Evolutionary conservation across 1,139 yeast genomes (phyloP).

Genomic region (Barnettozyma hawaiiensis): DNA sequence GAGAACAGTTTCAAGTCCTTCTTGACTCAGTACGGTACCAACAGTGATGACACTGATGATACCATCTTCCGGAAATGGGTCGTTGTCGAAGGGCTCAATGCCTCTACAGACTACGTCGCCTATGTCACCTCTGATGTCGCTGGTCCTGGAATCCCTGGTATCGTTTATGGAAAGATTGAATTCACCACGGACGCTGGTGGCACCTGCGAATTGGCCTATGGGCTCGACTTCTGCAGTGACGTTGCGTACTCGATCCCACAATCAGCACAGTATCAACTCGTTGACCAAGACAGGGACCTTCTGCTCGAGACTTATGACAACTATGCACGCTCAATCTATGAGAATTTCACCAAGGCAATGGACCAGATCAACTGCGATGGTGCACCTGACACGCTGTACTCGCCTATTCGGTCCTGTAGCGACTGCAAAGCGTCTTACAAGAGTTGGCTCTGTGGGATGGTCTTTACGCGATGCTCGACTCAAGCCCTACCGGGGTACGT

Average conservation of each 20-base stretch:
- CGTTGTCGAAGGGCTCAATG: constrained; percentile 42
- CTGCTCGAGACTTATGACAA: constrained; percentile 53
- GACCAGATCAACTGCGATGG: constrained; percentile 78
- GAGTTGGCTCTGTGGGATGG: constrained; percentile 85
- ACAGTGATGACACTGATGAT: constrained; percentile 50
- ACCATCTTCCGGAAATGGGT: constrained; percentile 48
- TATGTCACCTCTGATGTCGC: constrained; percentile 52
- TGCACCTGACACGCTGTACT: constrained; percentile 58
- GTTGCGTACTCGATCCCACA: constrained; percentile 91
- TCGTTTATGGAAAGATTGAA: constrained; percentile 51
- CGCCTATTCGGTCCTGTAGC: constrained; percentile 67
- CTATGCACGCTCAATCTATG: constrained; percentile 49
- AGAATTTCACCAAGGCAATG: constrained; percentile 69
- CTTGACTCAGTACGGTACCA: constrained; percentile 31
- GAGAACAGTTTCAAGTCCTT: constrained; percentile 13
- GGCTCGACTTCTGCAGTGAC: constrained; percentile 66
- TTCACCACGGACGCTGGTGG: constrained; percentile 54
- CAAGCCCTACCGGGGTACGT: constrained; percentile 41
- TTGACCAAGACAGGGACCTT: constrained; percentile 8
- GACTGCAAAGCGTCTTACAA: constrained; percentile 71
- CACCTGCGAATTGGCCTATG: constrained; percentile 71
- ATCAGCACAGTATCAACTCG: constrained; percentile 25
- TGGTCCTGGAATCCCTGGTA: constrained; percentile 50
- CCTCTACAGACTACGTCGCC: constrained; percentile 60
- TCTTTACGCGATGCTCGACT: constrained; percentile 83